These are phyloP conservation scores for Hyparrhenia diplandra DNA, from an alignment of 176 grass and related monocot genomes.

Conservation along the genomic window DNA sequence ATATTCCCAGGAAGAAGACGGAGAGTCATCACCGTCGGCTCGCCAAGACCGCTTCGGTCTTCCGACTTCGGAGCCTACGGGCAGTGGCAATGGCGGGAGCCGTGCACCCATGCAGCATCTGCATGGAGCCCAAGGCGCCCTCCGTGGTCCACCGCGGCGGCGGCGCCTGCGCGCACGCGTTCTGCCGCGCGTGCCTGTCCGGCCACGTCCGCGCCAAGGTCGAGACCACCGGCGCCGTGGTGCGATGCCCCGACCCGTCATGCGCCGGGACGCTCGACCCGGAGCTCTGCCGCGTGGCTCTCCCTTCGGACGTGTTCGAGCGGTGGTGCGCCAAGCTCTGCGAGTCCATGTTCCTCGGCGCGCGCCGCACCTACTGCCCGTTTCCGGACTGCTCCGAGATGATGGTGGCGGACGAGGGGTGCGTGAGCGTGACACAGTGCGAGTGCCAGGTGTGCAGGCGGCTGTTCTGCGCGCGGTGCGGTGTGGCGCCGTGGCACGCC, in stretches of 20 bases:
- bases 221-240: slow-evolving; percentile 20
- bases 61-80: neutral
- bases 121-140: slow-evolving; percentile 48
- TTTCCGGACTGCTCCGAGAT: slow-evolving; percentile 70
- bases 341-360: slow-evolving; percentile 44
- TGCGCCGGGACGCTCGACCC: slow-evolving; percentile 40
- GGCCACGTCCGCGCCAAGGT: slow-evolving; percentile 57
- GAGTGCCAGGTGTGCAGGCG: slow-evolving; percentile 60
- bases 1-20: too few species aligned
- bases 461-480: slow-evolving; percentile 54
- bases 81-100: neutral
- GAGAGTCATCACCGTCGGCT: too few species aligned
- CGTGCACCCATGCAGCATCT: slow-evolving; percentile 47
- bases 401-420: slow-evolving; percentile 32
- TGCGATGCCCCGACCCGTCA: slow-evolving; percentile 45
- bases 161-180: slow-evolving; percentile 46
- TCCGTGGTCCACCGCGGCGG: slow-evolving; percentile 16
- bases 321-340: slow-evolving; percentile 49
- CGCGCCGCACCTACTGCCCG: slow-evolving; percentile 51
- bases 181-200: slow-evolving; percentile 40
- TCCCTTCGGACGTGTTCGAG: slow-evolving; percentile 36
- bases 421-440: slow-evolving; percentile 12
- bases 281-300: slow-evolving; percentile 20
- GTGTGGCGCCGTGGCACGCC: slow-evolving; percentile 53
- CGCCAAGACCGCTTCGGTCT: too few species aligned